Conservation (phyloP, 2,329 filamentous ascomycete genomes). For the Claviceps sp. region DNA sequence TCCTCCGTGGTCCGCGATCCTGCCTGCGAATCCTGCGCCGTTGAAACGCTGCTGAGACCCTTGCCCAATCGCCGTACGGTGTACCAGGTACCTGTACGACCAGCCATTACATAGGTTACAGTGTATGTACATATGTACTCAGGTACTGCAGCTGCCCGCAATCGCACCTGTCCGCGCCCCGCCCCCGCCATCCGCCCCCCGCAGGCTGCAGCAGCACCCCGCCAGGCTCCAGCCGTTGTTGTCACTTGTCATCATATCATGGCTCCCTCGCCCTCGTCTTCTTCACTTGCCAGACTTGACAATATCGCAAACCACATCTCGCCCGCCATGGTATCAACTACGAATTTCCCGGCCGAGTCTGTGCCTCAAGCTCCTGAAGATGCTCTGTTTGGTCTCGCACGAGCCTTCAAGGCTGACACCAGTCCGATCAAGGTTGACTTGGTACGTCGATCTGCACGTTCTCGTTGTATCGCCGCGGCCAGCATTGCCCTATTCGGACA, state of each 20-base stretch:
- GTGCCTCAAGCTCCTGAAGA: conserved; percentile 91
- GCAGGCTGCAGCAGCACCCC: background rate
- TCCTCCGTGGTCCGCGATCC: background rate
- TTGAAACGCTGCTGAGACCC: too few relatives aligned
- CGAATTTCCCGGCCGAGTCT: conserved; percentile 60
- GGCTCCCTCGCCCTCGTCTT: conserved; percentile 17
- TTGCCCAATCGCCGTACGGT: too few relatives aligned
- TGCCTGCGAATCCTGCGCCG: too few relatives aligned
- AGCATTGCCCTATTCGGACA: too few relatives aligned
- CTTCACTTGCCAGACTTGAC: conserved; percentile 40
- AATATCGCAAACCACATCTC: conserved; percentile 60
- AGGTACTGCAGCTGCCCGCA: background rate
- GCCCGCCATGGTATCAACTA: conserved; percentile 34
- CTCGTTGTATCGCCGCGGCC: too few relatives aligned
- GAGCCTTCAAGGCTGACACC: conserved; percentile 70
- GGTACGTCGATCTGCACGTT: conserved; percentile 34
- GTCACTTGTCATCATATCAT: conserved; percentile 1
- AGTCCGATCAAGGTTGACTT: conserved; percentile 78
- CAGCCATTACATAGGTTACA: too few relatives aligned
- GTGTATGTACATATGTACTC: too few relatives aligned
- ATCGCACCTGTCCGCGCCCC: background rate
- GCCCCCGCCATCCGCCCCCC: background rate
- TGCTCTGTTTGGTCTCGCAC: conserved; percentile 84
- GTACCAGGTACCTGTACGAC: too few relatives aligned
- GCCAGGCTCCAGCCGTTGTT: conserved; percentile 4